Evolutionary conservation across 768 basidiomycete species (phyloP).

Genomic region (Baorangia bicolor): DNA sequence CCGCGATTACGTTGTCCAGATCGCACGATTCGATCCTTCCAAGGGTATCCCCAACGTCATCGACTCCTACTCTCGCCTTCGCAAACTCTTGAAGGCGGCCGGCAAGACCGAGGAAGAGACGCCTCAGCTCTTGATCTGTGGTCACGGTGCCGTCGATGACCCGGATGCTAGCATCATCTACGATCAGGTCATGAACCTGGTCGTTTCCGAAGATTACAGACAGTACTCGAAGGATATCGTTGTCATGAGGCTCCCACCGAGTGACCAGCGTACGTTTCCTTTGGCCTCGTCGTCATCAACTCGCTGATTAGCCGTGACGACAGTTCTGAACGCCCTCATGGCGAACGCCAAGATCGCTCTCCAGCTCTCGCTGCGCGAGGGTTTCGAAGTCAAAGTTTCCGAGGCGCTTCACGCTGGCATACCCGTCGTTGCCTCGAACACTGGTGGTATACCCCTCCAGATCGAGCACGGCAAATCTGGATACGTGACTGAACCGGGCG

Average conservation of each 20-base stretch:
- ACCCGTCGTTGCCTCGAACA: constrained; percentile 79
- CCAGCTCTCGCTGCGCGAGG: constrained; percentile 91
- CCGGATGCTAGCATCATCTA: constrained; percentile 94
- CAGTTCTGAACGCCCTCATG: constrained; percentile 86
- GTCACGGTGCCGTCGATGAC: constrained; percentile 93
- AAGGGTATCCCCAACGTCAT: constrained; percentile 83
- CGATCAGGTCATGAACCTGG: constrained; percentile 67
- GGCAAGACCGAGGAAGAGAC: constrained; percentile 48
- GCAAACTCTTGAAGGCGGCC: constrained; percentile 54
- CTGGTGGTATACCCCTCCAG: constrained; percentile 94
- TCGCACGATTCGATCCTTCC: constrained; percentile 93
- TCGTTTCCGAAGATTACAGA: constrained; percentile 50
- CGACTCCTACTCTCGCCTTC: constrained; percentile 85
- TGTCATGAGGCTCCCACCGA: constrained; percentile 79
- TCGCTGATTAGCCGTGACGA: constrained; percentile 7
- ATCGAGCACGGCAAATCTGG: constrained; percentile 87
- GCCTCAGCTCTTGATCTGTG: constrained; percentile 80
- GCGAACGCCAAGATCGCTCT: constrained; percentile 86
- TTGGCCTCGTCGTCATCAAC: neutral
- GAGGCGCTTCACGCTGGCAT: constrained; percentile 91
- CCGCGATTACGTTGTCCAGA: constrained; percentile 85
- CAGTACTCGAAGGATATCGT: constrained; percentile 62
- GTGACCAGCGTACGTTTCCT: constrained; percentile 67
- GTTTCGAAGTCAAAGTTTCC: constrained; percentile 96
- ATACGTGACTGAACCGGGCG: constrained; percentile 75